Percentiles rank a stretch among this genome's conserved stretches.
Evolutionary conservation across 257 asterid genomes (phyloP).

Genomic region (Buddleja alternifolia): DNA sequence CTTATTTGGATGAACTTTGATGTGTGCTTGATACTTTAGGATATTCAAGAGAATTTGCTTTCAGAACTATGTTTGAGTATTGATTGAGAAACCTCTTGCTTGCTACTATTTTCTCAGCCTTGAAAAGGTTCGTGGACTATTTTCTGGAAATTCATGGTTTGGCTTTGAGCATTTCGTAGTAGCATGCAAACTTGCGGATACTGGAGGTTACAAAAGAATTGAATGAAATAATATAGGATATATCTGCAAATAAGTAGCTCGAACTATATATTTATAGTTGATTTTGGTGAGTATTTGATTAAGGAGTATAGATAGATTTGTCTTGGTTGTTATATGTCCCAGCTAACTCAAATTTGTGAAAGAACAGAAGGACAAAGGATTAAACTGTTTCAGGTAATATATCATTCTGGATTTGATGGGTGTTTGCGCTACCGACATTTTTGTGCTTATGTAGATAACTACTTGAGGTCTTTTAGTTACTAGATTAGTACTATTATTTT

Average conservation of each 20-base stretch:
- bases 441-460: conserved; percentile 9
- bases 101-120: background rate
- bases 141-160: background rate
- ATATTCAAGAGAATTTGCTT: background rate
- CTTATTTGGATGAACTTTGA: conserved; percentile 12
- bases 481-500: background rate
- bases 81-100: conserved; percentile 6
- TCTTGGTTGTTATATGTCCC: background rate
- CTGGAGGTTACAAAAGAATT: background rate
- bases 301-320: background rate
- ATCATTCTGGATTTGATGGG: background rate
- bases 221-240: background rate
- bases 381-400: background rate
- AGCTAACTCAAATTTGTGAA: background rate
- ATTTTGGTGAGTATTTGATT: background rate
- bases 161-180: background rate
- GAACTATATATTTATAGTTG: background rate
- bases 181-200: conserved; percentile 2
- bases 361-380: background rate
- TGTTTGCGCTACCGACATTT: background rate
- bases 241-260: background rate
- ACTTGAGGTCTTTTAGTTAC: background rate
- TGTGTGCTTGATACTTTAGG: conserved; percentile 8
- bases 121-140: background rate
- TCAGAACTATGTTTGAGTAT: background rate